Percentiles rank a stretch among this genome's conserved stretches.
Evolutionary conservation across 768 basidiomycete genomes (phyloP).

Genomic region (Trametes villosa): DNA sequence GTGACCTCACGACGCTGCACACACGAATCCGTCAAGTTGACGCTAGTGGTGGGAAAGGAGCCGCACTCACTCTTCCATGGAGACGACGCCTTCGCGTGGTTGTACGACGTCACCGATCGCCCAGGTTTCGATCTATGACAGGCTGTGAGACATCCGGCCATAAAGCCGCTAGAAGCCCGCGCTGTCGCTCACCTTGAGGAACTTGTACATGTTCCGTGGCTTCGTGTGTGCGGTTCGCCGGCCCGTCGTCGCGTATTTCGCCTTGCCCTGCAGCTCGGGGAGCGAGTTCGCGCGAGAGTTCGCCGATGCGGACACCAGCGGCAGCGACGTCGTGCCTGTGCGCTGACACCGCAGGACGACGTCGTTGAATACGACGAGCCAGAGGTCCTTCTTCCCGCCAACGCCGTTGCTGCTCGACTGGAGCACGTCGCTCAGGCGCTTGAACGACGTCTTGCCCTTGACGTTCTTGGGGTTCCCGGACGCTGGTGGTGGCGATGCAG

Average conservation of each 20-base stretch:
- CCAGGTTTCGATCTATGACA: conserved; percentile 81
- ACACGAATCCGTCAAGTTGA: conserved; percentile 15
- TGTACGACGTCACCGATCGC: conserved; percentile 77
- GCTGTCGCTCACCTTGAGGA: conserved; percentile 68
- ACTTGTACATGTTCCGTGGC: conserved; percentile 92
- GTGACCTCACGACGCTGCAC: conserved; percentile 69
- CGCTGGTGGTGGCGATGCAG: conserved; percentile 39
- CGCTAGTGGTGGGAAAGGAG: conserved; percentile 9
- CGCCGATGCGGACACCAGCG: conserved; percentile 66
- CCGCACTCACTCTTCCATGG: conserved; percentile 84
- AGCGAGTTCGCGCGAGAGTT: conserved; percentile 74
- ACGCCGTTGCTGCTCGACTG: conserved; percentile 52
- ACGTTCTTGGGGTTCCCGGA: conserved; percentile 55
- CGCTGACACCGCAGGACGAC: conserved; percentile 92
- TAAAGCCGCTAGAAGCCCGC: background rate
- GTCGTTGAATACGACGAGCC: conserved; percentile 96
- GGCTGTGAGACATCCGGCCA: background rate
- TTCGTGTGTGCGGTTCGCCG: conserved; percentile 76
- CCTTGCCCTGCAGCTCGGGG: conserved; percentile 82
- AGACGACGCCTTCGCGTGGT: conserved; percentile 78
- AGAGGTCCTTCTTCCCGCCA: conserved; percentile 82
- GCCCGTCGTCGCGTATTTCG: conserved; percentile 84
- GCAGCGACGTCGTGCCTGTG: conserved; percentile 85
- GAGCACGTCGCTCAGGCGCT: conserved; percentile 88
- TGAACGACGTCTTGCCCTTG: conserved; percentile 85